These are phyloP conservation scores for Pseudocercospora musae DNA, from an alignment of 2,329 filamentous ascomycete genomes.

Conservation along the genomic window DNA sequence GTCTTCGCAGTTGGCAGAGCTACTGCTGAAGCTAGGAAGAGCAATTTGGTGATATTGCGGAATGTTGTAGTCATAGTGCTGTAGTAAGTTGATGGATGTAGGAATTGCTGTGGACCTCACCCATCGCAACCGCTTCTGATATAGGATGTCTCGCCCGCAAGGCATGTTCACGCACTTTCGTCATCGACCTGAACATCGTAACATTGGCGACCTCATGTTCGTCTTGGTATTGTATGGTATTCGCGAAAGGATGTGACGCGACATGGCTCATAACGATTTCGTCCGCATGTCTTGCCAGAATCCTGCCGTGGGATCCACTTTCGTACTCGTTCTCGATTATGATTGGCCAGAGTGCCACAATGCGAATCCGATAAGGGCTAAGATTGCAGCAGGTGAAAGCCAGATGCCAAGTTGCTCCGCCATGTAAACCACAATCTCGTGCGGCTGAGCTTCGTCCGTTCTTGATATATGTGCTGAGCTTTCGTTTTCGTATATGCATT, in stretches of 20 bases:
- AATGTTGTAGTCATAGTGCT: not conserved
- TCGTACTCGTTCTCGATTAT: not conserved
- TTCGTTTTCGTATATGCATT: not conserved
- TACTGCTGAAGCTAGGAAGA: not conserved
- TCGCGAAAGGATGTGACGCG: not conserved
- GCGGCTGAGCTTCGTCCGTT: not conserved
- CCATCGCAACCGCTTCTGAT: not conserved
- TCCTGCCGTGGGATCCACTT: not conserved
- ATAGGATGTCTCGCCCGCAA: not conserved
- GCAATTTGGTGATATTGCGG: not conserved
- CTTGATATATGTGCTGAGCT: not conserved
- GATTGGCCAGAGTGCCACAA: not conserved
- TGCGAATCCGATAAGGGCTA: not conserved
- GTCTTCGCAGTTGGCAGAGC: not conserved
- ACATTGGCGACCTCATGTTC: not conserved
- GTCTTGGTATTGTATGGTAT: not conserved
- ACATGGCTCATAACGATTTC: not conserved
- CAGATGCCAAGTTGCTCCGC: not conserved
- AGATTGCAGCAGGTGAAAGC: not conserved
- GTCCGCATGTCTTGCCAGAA: not conserved
- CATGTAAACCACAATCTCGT: not conserved
- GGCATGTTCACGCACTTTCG: not conserved
- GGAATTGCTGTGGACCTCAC: not conserved
- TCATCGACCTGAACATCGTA: not conserved
- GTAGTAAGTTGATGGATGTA: not conserved